phyloP scores from a whole-genome alignment of 306 rosid genomes.

The Vicia villosa region DNA sequence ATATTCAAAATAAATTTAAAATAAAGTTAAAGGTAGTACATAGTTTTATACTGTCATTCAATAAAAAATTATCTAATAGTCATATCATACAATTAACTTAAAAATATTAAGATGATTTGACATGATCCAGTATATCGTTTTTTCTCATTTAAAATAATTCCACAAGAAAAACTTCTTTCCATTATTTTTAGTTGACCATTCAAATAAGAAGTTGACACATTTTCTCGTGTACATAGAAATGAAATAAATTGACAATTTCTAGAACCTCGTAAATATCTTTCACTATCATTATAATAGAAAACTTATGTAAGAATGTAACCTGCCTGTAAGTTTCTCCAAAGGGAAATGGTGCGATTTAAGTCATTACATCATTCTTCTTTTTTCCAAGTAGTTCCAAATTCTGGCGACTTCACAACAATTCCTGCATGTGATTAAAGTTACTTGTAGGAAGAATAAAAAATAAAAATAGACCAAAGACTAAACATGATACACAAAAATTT shows the following conservation, averaged over 20 bases:
- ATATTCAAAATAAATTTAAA: background rate
- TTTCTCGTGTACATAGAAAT: background rate
- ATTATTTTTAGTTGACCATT: background rate
- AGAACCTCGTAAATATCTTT: background rate
- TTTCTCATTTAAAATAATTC: background rate
- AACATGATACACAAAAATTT: background rate
- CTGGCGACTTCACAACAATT: constrained; percentile 36
- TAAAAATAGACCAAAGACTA: background rate
- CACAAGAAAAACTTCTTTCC: background rate
- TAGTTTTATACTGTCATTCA: too few relatives aligned
- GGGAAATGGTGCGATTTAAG: background rate
- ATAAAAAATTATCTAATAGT: too few relatives aligned
- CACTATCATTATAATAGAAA: background rate
- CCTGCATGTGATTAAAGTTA: background rate
- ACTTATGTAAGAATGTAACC: background rate
- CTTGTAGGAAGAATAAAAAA: too few relatives aligned
- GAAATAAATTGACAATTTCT: background rate
- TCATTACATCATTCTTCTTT: background rate
- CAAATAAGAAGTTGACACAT: background rate
- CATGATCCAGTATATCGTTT: too few relatives aligned
- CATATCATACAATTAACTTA: too few relatives aligned
- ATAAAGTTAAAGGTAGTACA: too few relatives aligned
- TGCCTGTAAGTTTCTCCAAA: constrained; percentile 24
- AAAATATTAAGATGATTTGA: too few relatives aligned
- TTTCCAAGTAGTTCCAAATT: background rate